These are phyloP conservation scores for Wolfiporia cocos DNA, from an alignment of 1,284 basidiomycete genomes.

Conservation along the genomic window DNA sequence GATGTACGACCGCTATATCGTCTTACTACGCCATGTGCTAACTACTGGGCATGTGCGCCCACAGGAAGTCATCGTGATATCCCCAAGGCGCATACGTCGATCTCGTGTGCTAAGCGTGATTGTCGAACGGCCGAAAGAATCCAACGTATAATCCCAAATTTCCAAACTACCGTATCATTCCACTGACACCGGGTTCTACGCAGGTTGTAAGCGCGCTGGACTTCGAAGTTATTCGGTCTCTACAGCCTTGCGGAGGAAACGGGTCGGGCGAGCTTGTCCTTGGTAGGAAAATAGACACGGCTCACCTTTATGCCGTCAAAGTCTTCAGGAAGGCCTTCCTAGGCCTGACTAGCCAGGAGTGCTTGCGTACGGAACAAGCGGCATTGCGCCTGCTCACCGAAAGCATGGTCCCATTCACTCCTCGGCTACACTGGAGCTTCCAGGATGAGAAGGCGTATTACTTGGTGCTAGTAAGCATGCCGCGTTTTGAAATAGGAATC, in stretches of 20 bases:
- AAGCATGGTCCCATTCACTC: slow-evolving; percentile 51
- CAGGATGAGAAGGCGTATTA: slow-evolving; percentile 59
- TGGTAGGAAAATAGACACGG: slow-evolving; percentile 17
- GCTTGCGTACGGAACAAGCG: slow-evolving; percentile 48
- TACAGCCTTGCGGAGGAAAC: background rate
- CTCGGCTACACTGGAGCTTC: slow-evolving; percentile 58
- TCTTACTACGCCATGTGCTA: background rate
- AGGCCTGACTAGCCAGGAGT: slow-evolving; percentile 34
- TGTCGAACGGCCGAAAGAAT: background rate
- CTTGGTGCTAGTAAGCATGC: slow-evolving; percentile 45
- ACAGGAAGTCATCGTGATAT: slow-evolving; percentile 16
- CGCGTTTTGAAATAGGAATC: no score
- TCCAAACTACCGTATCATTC: background rate
- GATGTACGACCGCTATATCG: slow-evolving; percentile 19
- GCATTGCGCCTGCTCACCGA: slow-evolving; percentile 53
- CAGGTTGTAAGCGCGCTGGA: slow-evolving; percentile 10
- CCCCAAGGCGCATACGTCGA: slow-evolving; percentile 14
- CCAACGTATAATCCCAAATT: background rate
- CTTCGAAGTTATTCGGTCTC: slow-evolving; percentile 15
- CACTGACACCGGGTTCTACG: background rate
- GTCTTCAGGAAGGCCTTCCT: slow-evolving; percentile 54
- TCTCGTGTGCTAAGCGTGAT: slow-evolving; percentile 1
- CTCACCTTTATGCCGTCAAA: slow-evolving; percentile 51
- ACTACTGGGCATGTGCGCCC: background rate
- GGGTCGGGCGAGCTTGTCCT: slow-evolving; percentile 10